Evolutionary conservation across 169 alveolate genomes (phyloP).

Genomic region (Plasmodium blacklocki): DNA sequence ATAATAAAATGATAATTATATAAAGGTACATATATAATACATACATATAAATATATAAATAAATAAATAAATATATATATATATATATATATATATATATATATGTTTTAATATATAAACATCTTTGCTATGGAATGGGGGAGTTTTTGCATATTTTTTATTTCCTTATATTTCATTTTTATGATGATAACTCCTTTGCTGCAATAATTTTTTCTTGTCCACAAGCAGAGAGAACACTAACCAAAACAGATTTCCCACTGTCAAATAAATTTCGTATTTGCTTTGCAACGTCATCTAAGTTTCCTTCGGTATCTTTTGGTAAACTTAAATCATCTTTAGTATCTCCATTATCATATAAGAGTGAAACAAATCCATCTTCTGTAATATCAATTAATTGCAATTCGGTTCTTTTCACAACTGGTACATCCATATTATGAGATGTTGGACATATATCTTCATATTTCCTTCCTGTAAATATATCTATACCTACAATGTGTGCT

Average conservation of each 20-base stretch:
- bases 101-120: neutral
- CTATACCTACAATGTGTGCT: constrained; percentile 98
- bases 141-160: neutral
- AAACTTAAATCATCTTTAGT: constrained; percentile 96
- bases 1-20: too few species aligned
- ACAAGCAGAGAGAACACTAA: constrained; percentile 93
- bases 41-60: neutral
- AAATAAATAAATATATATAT: neutral
- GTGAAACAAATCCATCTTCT: constrained; percentile 95
- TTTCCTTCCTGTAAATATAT: constrained; percentile 97
- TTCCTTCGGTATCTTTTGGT: constrained; percentile 95
- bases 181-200: constrained; percentile 85
- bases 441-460: constrained; percentile 98
- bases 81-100: neutral
- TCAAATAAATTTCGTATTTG: constrained; percentile 89
- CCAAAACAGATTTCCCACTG: constrained; percentile 91
- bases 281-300: constrained; percentile 92
- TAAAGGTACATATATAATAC: too few species aligned
- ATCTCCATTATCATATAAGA: constrained; percentile 95
- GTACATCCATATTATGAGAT: constrained; percentile 98
- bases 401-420: constrained; percentile 94
- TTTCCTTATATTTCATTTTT: neutral
- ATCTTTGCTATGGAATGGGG: neutral
- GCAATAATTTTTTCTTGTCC: constrained; percentile 92
- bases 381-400: constrained; percentile 93